phyloP scores from a whole-genome alignment of 257 asterid genomes.

The Gentiana macrophylla region DNA sequence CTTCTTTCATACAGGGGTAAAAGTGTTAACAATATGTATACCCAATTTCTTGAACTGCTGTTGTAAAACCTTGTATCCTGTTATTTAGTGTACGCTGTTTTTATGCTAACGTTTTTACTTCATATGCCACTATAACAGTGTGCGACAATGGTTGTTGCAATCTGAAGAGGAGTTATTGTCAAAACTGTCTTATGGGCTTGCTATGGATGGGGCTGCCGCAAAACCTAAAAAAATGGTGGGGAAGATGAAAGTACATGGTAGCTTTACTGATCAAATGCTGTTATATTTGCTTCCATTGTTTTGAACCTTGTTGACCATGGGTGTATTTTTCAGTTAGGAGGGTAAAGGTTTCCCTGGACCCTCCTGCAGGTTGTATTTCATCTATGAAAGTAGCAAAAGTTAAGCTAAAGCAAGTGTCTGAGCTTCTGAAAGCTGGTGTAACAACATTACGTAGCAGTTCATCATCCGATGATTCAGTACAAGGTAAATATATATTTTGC shows the following conservation, averaged over 20 bases:
- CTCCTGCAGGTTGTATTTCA: slow-evolving; percentile 78
- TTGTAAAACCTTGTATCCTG: too few species aligned
- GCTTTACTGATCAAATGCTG: background rate
- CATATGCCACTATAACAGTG: slow-evolving; percentile 18
- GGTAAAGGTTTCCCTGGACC: slow-evolving; percentile 80
- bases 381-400: slow-evolving; percentile 47
- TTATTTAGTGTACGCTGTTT: background rate
- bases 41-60: too few species aligned
- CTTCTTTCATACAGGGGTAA: too few species aligned
- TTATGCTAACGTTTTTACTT: background rate
- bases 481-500: slow-evolving; percentile 16
- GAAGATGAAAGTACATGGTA: slow-evolving; percentile 88
- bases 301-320: background rate
- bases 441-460: slow-evolving; percentile 16
- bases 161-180: slow-evolving; percentile 78
- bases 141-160: slow-evolving; percentile 64
- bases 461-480: slow-evolving; percentile 31
- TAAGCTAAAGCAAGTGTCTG: slow-evolving; percentile 61
- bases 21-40: background rate
- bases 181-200: slow-evolving; percentile 55
- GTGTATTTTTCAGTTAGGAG: slow-evolving; percentile 53
- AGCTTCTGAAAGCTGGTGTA: slow-evolving; percentile 19
- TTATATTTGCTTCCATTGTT: background rate
- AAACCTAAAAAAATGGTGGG: slow-evolving; percentile 78
- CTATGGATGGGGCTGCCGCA: slow-evolving; percentile 66